A percentile compares a stretch with the other conserved stretches of the same genome.
These are phyloP conservation scores for Pseudoneurospora amorphoporcata DNA, from an alignment of 495 filamentous ascomycete species.

Conservation along the genomic window DNA sequence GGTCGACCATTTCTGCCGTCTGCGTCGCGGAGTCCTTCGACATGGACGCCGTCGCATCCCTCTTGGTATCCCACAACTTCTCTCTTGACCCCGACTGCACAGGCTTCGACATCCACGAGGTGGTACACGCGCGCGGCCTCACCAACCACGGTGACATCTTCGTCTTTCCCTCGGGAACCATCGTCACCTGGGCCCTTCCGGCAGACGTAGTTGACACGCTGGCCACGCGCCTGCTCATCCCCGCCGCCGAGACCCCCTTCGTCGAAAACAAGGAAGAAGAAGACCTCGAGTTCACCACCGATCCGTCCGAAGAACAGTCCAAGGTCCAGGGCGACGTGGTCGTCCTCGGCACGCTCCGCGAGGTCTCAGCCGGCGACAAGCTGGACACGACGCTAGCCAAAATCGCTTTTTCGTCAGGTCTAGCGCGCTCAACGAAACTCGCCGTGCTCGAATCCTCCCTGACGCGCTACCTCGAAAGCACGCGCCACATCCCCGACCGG, in stretches of 20 bases:
- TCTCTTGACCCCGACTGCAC: slow-evolving; percentile 47
- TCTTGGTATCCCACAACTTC: slow-evolving; percentile 63
- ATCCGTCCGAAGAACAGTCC: slow-evolving; percentile 62
- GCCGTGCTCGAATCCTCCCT: slow-evolving; percentile 86
- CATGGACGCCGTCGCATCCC: slow-evolving; percentile 58
- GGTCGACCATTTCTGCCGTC: slow-evolving; percentile 63
- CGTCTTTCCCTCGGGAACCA: slow-evolving; percentile 93
- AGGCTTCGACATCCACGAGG: slow-evolving; percentile 50
- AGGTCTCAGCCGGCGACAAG: slow-evolving; percentile 32
- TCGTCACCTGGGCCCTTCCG: slow-evolving; percentile 81
- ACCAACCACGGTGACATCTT: slow-evolving; percentile 69
- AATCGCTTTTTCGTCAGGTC: slow-evolving; percentile 89
- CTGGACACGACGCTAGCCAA: slow-evolving; percentile 80
- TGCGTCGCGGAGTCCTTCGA: slow-evolving; percentile 82
- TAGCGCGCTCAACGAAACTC: slow-evolving; percentile 92
- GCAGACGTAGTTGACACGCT: slow-evolving; percentile 59
- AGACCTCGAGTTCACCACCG: slow-evolving; percentile 79
- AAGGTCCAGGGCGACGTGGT: slow-evolving; percentile 84
- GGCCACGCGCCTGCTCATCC: slow-evolving; percentile 60
- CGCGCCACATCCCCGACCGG: slow-evolving; percentile 63
- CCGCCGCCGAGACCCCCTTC: slow-evolving; percentile 68
- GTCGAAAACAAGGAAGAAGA: slow-evolving; percentile 61
- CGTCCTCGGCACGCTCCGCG: slow-evolving; percentile 57
- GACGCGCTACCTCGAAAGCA: slow-evolving; percentile 73
- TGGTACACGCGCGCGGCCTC: slow-evolving; percentile 43